Conservation (phyloP, 495 filamentous ascomycete species). For the Xylona heveae region DNA sequence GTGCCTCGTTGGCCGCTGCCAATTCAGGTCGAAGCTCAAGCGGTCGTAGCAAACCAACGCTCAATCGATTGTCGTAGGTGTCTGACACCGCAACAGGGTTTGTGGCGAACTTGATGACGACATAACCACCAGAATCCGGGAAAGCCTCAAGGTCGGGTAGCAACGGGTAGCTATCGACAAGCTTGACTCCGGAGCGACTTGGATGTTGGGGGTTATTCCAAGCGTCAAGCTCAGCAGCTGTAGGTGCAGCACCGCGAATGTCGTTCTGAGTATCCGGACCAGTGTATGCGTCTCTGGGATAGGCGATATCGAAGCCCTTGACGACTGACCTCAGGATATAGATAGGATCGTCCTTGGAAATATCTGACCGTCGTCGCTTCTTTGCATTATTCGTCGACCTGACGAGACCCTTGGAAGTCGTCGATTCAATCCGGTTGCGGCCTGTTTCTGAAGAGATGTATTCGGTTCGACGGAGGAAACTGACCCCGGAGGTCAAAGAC, state of each 20-base stretch:
- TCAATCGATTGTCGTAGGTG: conserved; percentile 59
- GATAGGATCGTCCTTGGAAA: conserved; percentile 53
- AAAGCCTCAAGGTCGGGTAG: conserved; percentile 76
- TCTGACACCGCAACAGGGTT: conserved; percentile 43
- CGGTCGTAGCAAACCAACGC: conserved; percentile 58
- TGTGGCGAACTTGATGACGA: conserved; percentile 72
- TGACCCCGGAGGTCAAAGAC: conserved; percentile 44
- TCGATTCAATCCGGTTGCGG: conserved; percentile 20
- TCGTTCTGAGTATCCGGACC: conserved; percentile 25
- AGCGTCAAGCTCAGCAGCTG: conserved; percentile 37
- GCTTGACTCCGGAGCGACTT: conserved; percentile 51
- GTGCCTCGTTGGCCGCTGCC: conserved; percentile 19
- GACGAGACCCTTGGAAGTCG: conserved; percentile 19
- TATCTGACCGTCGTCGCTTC: conserved; percentile 22
- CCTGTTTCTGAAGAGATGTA: conserved; percentile 58
- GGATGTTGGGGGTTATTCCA: conserved; percentile 65
- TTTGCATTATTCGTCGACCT: conserved; percentile 14
- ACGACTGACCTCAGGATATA: conserved; percentile 63
- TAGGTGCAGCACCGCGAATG: conserved; percentile 31
- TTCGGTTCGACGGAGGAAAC: conserved; percentile 88
- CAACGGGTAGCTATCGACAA: conserved; percentile 61
- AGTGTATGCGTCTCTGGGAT: conserved; percentile 38
- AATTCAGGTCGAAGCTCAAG: conserved; percentile 23
- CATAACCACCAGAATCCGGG: conserved; percentile 69
- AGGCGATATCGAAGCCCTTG: conserved; percentile 70